Base-by-base conservation (phyloP, 805 yeast species). In the Monosporozyma aquatica region DNA sequence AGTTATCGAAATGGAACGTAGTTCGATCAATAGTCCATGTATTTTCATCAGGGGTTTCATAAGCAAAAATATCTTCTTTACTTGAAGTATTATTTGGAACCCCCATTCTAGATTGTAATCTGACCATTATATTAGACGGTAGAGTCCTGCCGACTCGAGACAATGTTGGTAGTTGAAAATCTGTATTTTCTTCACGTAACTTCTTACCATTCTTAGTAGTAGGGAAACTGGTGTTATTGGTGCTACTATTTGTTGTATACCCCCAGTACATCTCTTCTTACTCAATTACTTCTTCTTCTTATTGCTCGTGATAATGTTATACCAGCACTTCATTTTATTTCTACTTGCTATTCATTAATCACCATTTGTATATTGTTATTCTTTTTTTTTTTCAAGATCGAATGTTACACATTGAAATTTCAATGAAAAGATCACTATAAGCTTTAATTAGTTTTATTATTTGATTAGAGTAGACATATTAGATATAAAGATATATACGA, bases 191-290 rank as follows among this genome's bases (percentile, higher is more conserved):
- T 8, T 18, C 35, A 32, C 18, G 17, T 7, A 18, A 9, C 20
- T 37, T 20, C 13, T 25, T 37, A 11, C n/a, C n/a, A n/a, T n/a
- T n/a, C n/a, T n/a, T n/a, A n/a, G n/a, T n/a, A n/a, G n/a, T n/a
- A n/a, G n/a, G n/a, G n/a, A n/a, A n/a, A n/a, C n/a, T n/a, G n/a
- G n/a, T n/a, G n/a, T n/a, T n/a, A n/a, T n/a, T n/a, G n/a, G n/a
- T n/a, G n/a, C n/a, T n/a, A n/a, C n/a, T n/a, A n/a, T n/a, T n/a
- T n/a, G n/a, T n/a, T n/a, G 24, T 26, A n/a, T 37, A 21, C 33
- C 40, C 40, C 40, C 40, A 37, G 11, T 37, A 17, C 24, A 37
- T n/a, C n/a, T n/a, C n/a, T n/a, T n/a, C n/a, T n/a, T n/a, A n/a
- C n/a, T n/a, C n/a, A n/a, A n/a, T n/a, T n/a, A n/a, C n/a, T n/a